Base-by-base conservation (phyloP, 2,329 filamentous ascomycete species). In the Aspergillus chevalieri region DNA sequence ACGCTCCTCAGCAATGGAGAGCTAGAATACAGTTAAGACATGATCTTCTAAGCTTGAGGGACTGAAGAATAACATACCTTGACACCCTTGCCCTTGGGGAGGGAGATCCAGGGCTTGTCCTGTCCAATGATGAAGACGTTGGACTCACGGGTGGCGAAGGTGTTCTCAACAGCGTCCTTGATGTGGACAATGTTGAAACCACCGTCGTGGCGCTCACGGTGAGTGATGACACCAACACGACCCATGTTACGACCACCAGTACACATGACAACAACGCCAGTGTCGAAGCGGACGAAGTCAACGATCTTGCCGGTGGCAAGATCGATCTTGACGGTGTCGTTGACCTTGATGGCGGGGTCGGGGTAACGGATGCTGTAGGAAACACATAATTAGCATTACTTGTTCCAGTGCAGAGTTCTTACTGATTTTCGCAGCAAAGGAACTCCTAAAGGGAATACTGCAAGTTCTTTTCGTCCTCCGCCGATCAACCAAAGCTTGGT, bases 201-300 rank as follows among this genome's bases (percentile, higher is more conserved):
- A 83, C 93, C 93, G 68, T 98, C 93, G 84, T 98, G 93, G 70
- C 93, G 89, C 85, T 98, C 93, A 83, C 93, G 92, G 85, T 98
- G 91, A 70, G 93, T 97, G 82, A 98, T 94, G 76, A 97, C 92
- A 87, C 93, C 93, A 72, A 98, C 92, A 92, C 93, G 93, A 76
- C 93, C 93, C 92, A 97, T 98, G 89, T 98, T 98, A 75, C 92
- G 93, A 85, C 93, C 93, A 86, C 93, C 93, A 66, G 93, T 98
- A 72, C 87, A 87, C 92, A 98, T 98, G 77, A 87, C 90, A 68
- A 98, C 90, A 74, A 89, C 87, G 78, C 92, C 93, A 72, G 91
- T 96, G 77, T 98, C 93, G 80, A 98, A 98, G 79, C 87, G 88
- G 84, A 97, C 90, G 80, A 87, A 97, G 79, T 98, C 93, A 67